These are phyloP conservation scores for Komagataella populi DNA, from an alignment of 805 yeast species.

Conservation along the genomic window DNA sequence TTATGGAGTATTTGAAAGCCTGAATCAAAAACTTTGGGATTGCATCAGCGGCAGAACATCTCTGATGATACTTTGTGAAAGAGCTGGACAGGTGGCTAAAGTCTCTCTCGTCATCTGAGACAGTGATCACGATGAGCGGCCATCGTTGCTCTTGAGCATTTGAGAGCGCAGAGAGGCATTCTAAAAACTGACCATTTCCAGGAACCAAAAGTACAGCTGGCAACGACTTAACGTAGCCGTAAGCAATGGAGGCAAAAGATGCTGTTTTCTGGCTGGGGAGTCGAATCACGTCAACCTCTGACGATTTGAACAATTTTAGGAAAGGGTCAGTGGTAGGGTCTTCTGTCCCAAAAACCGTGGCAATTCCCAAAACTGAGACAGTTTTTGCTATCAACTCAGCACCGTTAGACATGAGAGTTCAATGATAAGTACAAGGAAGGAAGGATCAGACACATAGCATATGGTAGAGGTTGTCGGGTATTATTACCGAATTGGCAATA, in stretches of 20 bases:
- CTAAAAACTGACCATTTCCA: constrained; percentile 67
- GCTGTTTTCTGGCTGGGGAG: constrained; percentile 68
- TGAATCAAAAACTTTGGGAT: constrained; percentile 27
- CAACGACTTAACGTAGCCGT: constrained; percentile 48
- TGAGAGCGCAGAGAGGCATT: constrained; percentile 52
- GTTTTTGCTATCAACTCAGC: constrained; percentile 34
- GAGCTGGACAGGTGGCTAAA: constrained; percentile 59
- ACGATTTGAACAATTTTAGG: constrained; percentile 45
- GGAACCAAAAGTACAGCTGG: constrained; percentile 63
- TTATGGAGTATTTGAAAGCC: constrained; percentile 28
- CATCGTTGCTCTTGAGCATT: constrained; percentile 49
- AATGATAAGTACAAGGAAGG: not conserved
- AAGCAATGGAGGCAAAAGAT: constrained; percentile 60
- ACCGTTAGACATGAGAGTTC: constrained; percentile 15
- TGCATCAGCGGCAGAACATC: constrained; percentile 26
- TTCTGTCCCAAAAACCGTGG: constrained; percentile 53
- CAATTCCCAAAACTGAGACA: constrained; percentile 34
- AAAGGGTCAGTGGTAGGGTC: constrained; percentile 44
- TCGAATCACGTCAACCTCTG: constrained; percentile 40
- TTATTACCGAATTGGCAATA: not conserved
- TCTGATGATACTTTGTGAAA: constrained; percentile 31
- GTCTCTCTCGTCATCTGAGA: constrained; percentile 48
- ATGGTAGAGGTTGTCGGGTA: not conserved
- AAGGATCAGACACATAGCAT: not conserved
- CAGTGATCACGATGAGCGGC: constrained; percentile 57